Evolutionary conservation across 2,329 filamentous ascomycete species (phyloP), one percentile per base, ranked within the genome.

Genomic region (Penicillium sp.): DNA sequence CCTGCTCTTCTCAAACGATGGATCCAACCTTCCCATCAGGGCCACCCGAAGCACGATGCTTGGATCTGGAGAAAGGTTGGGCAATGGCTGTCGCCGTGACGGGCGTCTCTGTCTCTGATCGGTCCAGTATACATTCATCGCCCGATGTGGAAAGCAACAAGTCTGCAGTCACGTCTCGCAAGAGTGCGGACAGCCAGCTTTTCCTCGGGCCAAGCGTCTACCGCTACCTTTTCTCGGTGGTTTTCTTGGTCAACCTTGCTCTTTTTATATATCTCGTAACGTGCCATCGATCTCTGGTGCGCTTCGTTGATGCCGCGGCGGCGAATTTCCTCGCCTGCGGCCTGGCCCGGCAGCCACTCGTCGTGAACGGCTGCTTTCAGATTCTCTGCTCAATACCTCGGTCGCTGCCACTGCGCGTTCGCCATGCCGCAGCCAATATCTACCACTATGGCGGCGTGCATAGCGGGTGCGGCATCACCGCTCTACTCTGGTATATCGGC

Each of bases 341-440:
- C 34, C 53, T 75, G 17, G 68, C 75, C 35, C 71, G 75, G 43
- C 74, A 77, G 51, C 74, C 76, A 36, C 61, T 76, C 43, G 62
- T 77, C 16, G 69, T 78, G 56, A 77, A 77, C 53, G 53, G 62
- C 8, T 64, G 77, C 26, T 77, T 75, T 54, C 54, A 60, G 39
- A 46, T 67, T 11, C 70, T 73, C 36, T 67, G 66, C 42, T 66
- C 63, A 23, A 64, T 71, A 33, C 71, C 72, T n/a, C 58, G 59
- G 34, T 68, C 57, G 18, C 60, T 66, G n/a, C 39, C 39, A 4
- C 25, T 42, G 25, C 37, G 33, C 28, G 23, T 42, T 14, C 33
- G 39, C 7, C 34, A 30, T n/a, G 37, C 29, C 36, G 39, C 39
- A 10, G 39, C 39, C n/a, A 36, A 42, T 23, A 26, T 33, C 19